Base-by-base conservation (phyloP, 2,329 filamentous ascomycete species). In the Fusarium oligoseptatum region DNA sequence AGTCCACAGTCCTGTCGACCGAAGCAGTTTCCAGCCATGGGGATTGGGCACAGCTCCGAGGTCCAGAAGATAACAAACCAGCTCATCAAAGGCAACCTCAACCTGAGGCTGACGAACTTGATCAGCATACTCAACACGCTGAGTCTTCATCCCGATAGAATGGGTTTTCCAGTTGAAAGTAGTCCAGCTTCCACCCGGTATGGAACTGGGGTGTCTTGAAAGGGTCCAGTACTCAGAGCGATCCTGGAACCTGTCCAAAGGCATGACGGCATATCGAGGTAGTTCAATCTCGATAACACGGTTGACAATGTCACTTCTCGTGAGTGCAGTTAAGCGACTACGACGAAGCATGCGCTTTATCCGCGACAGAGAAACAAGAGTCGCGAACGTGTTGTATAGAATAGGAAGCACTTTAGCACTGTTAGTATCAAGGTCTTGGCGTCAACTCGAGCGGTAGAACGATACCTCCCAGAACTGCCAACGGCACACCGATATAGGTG, bases 131-230 rank as follows among this genome's bases (percentile, higher is more conserved):
- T 92, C 90, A 43, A 92, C 85, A 37, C 91, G 85, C 81, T 92
- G 91, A 15, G 88, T 88, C 77, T 89, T 91, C 64, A 88, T 83
- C 2, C 91, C 91, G 27, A 92, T 91, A 3, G 88, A 83, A 72
- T 91, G 87, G n/a, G 87, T 87, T 75, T 87, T 88, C 91, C 91
- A 93, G 80, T 92, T 88, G 79, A 93, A 92, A 0, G 87, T 88
- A 0, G 90, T 91, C 91, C 91, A 93, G 32, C 84, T 87, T 0
- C 91, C 91, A 3, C 91, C 91, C 1, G 88, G 88, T 50, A 92
- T 88, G 14, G 80, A 82, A 56, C 87, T 89, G 0, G 87, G 86
- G 63, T 87, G 83, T 2, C 84, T 80, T 43, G 87, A 87, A 4
- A 91, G 82, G 15, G 83, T 82, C 89, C 91, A 93, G 81, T 93